A percentile compares a stretch with the other conserved stretches of the same genome.
Evolutionary conservation across 169 alveolate genomes (phyloP).

Genomic region (Eimeria sp.): DNA sequence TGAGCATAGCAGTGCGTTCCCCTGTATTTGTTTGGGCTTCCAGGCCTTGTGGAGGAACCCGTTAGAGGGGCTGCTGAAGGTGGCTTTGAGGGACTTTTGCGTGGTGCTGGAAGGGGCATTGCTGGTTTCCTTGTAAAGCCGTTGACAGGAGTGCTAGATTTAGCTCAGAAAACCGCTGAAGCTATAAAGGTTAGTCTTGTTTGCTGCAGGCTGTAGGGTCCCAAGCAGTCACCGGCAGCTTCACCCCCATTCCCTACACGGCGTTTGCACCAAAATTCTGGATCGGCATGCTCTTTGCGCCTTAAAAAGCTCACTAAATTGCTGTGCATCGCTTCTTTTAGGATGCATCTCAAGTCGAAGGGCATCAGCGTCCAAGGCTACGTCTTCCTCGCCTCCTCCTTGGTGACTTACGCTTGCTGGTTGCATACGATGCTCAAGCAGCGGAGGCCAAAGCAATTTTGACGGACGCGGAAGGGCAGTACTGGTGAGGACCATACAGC

Average conservation of each 20-base stretch:
- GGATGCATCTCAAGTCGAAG: constrained; percentile 83
- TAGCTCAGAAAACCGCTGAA: constrained; percentile 88
- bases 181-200: constrained; percentile 85
- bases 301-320: background rate
- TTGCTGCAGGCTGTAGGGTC: background rate
- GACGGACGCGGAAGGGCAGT: constrained; percentile 78
- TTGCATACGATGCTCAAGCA: constrained; percentile 74
- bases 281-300: background rate
- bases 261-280: background rate
- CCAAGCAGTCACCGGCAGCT: background rate
- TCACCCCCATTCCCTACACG: background rate
- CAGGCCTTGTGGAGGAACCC: constrained; percentile 84
- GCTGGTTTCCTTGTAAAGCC: constrained; percentile 89
- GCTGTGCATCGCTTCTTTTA: background rate
- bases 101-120: constrained; percentile 88
- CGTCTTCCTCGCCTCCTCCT: constrained; percentile 82
- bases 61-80: constrained; percentile 83
- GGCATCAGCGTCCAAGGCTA: constrained; percentile 75
- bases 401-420: constrained; percentile 77
- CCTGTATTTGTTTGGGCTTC: background rate
- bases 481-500: constrained; percentile 76
- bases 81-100: constrained; percentile 85
- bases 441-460: constrained; percentile 81
- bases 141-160: constrained; percentile 88
- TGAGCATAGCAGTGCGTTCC: background rate